phyloP scores from a whole-genome alignment of 2,329 filamentous ascomycete species.

The Cylindrodendrum hubeiense region DNA sequence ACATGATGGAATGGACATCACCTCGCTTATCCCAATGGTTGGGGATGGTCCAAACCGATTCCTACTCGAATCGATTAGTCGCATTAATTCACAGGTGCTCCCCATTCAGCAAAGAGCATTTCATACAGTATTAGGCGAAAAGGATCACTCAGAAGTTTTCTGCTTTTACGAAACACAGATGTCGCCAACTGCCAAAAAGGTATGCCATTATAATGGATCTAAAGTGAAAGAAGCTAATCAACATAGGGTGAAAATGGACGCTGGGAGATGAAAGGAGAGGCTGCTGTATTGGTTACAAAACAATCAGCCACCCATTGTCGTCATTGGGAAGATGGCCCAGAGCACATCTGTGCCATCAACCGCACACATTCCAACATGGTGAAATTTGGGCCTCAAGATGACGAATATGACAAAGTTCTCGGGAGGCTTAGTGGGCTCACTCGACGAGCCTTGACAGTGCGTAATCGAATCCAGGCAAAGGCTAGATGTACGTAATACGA shows the following conservation, averaged over 20 bases:
- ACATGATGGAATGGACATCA: slow-evolving; percentile 24
- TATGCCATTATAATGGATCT: slow-evolving; percentile 4
- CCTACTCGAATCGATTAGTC: slow-evolving; percentile 18
- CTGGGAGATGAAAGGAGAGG: slow-evolving; percentile 38
- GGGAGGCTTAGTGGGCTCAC: slow-evolving; percentile 16
- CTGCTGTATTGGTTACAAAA: slow-evolving; percentile 34
- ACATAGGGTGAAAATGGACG: slow-evolving; percentile 29
- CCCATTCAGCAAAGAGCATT: slow-evolving; percentile 18
- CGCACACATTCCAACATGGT: slow-evolving; percentile 42
- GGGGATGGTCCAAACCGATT: slow-evolving; percentile 22
- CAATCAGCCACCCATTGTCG: slow-evolving; percentile 39
- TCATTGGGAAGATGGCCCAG: slow-evolving; percentile 29
- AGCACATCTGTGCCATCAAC: slow-evolving; percentile 36
- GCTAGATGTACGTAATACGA: slow-evolving; percentile 20
- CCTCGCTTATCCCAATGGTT: slow-evolving; percentile 21
- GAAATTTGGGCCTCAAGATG: slow-evolving; percentile 38
- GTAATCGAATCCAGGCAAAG: background rate
- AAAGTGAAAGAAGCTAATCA: background rate
- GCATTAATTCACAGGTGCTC: slow-evolving; percentile 17
- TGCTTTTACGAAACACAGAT: slow-evolving; percentile 42
- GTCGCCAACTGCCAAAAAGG: slow-evolving; percentile 39
- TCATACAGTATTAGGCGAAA: slow-evolving; percentile 16
- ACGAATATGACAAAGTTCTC: slow-evolving; percentile 2
- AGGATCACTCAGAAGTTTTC: slow-evolving; percentile 32
- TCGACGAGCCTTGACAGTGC: slow-evolving; percentile 6